Conservation (phyloP, 805 yeast species). For the Pichia manshurica region DNA sequence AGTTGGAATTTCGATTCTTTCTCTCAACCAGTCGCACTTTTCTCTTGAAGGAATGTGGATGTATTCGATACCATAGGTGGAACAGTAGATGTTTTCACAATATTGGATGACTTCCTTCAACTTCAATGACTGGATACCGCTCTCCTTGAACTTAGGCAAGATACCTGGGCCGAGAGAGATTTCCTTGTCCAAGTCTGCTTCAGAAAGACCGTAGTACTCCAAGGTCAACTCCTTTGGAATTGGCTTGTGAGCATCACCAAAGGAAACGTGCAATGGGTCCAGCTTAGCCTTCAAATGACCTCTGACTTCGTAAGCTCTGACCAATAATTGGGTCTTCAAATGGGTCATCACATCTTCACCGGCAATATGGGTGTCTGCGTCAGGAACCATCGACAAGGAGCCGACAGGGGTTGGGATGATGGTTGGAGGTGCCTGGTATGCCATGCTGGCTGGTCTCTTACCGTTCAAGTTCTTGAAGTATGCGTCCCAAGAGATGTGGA, state of each 20-base stretch:
- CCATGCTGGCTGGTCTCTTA: slow-evolving; percentile 61
- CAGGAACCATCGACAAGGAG: slow-evolving; percentile 54
- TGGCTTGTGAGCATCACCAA: slow-evolving; percentile 57
- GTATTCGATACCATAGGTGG: slow-evolving; percentile 88
- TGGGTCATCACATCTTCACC: slow-evolving; percentile 73
- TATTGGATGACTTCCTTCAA: slow-evolving; percentile 70
- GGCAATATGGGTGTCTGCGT: slow-evolving; percentile 39
- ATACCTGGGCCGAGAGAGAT: slow-evolving; percentile 97
- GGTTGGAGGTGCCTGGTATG: slow-evolving; percentile 90
- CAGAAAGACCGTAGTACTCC: slow-evolving; percentile 88
- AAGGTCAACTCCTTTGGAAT: slow-evolving; percentile 83
- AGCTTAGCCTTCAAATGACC: slow-evolving; percentile 94
- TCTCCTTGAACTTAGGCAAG: slow-evolving; percentile 78
- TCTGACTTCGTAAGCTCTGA: slow-evolving; percentile 97
- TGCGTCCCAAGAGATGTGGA: slow-evolving; percentile 95
- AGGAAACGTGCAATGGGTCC: slow-evolving; percentile 91
- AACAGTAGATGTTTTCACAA: slow-evolving; percentile 83
- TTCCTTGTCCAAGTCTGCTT: slow-evolving; percentile 73
- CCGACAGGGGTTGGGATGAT: slow-evolving; percentile 80
- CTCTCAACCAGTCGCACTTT: slow-evolving; percentile 98
- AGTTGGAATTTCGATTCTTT: slow-evolving; percentile 85
- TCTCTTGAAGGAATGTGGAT: slow-evolving; percentile 93
- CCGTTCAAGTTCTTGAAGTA: slow-evolving; percentile 85
- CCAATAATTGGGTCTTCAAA: slow-evolving; percentile 90
- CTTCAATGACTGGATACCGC: slow-evolving; percentile 55